Percentiles rank a stretch among this genome's conserved stretches.
phyloP scores from a whole-genome alignment of 441 rosid genomes.

The Euphorbia schlechtendalii region DNA sequence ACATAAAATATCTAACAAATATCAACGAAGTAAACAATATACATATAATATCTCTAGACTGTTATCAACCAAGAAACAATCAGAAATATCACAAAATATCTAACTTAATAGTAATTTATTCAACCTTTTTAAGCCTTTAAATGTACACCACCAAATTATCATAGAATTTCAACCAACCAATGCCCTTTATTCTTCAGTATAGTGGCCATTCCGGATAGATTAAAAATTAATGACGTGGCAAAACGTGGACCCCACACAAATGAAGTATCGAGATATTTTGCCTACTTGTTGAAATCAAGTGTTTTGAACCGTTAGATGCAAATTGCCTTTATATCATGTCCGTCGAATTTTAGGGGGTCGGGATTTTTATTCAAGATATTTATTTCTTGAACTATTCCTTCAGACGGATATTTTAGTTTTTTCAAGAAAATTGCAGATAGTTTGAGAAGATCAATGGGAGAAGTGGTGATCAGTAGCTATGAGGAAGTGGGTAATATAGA shows the following conservation, averaged over 20 bases:
- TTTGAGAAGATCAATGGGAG: conserved; percentile 10
- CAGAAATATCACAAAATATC: conserved; percentile 15
- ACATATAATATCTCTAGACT: neutral
- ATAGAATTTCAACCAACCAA: neutral
- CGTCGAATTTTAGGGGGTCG: conserved; percentile 17
- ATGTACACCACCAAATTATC: conserved; percentile 12
- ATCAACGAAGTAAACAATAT: no score
- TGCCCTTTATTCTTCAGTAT: neutral
- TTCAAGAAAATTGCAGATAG: neutral
- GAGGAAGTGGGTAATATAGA: conserved; percentile 5
- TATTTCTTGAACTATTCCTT: neutral
- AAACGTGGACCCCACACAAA: conserved; percentile 18
- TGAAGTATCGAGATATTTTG: conserved; percentile 27
- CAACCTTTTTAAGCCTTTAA: conserved; percentile 11
- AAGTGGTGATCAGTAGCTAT: conserved; percentile 11
- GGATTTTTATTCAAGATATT: neutral
- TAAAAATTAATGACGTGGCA: conserved; percentile 28
- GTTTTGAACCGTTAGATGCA: neutral
- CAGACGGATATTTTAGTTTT: neutral
- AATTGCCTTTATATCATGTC: conserved; percentile 3
- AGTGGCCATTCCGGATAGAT: neutral
- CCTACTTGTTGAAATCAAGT: neutral
- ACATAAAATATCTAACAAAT: conserved; percentile 11
- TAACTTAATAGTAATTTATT: neutral
- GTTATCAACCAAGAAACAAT: neutral